Percentiles rank a stretch among this genome's conserved stretches.
phyloP scores from a whole-genome alignment of 306 rosid genomes.

The Potentilla sterilis region DNA sequence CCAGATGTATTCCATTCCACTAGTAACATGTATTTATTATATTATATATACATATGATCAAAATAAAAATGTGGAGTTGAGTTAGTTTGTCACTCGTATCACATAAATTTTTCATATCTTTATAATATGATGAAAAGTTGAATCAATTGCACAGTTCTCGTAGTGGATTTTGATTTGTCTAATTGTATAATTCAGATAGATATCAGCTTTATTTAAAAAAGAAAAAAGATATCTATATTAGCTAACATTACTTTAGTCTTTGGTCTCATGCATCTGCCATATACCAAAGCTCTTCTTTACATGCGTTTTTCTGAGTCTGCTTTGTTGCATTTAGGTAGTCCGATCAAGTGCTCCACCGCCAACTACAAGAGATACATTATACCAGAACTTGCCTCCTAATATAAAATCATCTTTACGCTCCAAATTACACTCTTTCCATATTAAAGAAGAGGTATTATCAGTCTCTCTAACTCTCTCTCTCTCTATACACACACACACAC shows the following conservation, averaged over 20 bases:
- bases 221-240: not conserved
- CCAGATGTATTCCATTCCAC: not conserved
- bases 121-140: not conserved
- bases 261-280: not conserved
- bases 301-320: slow-evolving; percentile 22
- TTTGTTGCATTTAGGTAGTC: slow-evolving; percentile 56
- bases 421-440: slow-evolving; percentile 52
- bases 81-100: not conserved
- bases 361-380: slow-evolving; percentile 71
- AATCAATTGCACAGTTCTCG: not conserved
- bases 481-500: too few species aligned
- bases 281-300: slow-evolving; percentile 12
- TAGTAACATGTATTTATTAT: not conserved
- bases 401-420: slow-evolving; percentile 68
- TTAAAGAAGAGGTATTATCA: slow-evolving; percentile 54
- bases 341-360: slow-evolving; percentile 72
- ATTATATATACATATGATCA: not conserved
- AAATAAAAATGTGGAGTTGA: not conserved
- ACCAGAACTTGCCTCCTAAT: slow-evolving; percentile 80
- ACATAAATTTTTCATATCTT: not conserved
- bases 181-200: too few species aligned
- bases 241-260: not conserved
- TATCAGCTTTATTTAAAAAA: too few species aligned
- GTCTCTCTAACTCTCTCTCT: not conserved
- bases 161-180: not conserved